phyloP scores from a whole-genome alignment of 306 rosid genomes.

The Calophaca sinica region DNA sequence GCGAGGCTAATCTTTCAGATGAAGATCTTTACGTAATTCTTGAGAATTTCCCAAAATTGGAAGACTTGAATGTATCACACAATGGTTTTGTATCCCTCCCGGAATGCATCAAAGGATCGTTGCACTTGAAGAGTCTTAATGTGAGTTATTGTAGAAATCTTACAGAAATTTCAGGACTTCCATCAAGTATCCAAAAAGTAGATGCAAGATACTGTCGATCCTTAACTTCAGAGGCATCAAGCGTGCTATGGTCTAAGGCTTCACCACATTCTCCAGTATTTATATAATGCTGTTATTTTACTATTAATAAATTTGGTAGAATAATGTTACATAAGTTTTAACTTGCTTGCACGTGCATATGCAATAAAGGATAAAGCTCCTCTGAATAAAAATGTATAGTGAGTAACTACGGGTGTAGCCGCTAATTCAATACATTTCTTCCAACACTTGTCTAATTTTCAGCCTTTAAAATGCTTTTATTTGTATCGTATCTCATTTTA shows the following conservation, averaged over 20 bases:
- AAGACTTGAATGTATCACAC: not conserved
- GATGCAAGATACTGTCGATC: constrained; percentile 12
- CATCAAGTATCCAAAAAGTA: not conserved
- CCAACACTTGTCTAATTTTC: too few relatives aligned
- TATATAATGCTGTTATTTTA: not conserved
- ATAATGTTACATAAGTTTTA: too few relatives aligned
- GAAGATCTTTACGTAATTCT: constrained; percentile 5
- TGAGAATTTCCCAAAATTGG: not conserved
- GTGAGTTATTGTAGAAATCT: constrained; percentile 26
- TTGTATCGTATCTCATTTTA: too few relatives aligned
- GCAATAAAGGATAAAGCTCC: too few relatives aligned
- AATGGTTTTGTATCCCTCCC: constrained; percentile 31
- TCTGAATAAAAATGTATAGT: too few relatives aligned
- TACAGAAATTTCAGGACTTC: constrained; percentile 20
- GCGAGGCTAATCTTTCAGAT: not conserved
- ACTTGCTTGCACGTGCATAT: too few relatives aligned
- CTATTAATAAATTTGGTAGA: too few relatives aligned
- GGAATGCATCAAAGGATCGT: not conserved
- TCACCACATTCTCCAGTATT: not conserved
- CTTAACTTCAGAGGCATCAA: constrained; percentile 27
- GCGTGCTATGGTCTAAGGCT: constrained; percentile 24
- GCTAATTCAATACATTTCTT: too few relatives aligned
- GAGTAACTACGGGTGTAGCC: too few relatives aligned
- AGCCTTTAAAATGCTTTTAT: too few relatives aligned
- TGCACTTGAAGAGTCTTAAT: not conserved